Evolutionary conservation across 345 rosid genomes (phyloP), one percentile per base, ranked within the genome.

Genomic region (Salix purpurea): DNA sequence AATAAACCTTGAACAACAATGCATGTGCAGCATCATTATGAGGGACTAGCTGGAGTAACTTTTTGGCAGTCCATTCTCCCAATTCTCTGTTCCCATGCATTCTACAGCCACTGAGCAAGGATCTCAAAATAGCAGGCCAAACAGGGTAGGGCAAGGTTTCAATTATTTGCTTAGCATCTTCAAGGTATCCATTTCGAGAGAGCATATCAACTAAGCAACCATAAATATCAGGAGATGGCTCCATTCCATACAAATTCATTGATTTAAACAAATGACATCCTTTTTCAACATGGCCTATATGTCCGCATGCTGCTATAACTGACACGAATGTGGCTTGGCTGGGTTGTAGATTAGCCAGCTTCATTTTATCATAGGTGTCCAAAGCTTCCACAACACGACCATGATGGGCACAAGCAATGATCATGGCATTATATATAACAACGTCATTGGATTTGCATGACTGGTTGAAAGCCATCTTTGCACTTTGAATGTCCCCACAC

Each of bases 131-230:
- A n/a, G 85, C 76, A 37, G 84, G 85, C 81, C 85, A 77, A 74
- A 84, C 81, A 65, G 80, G 76, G 77, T 62, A 77, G 0, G 86
- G 89, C 87, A 86, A 83, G 26, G 62, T 21, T 65, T 86, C 84
- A 42, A 86, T 81, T 32, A 82, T 48, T 30, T 23, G 58, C 65
- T 81, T 82, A 37, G 89, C 89, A 77, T 74, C 76, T 66, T 77
- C 76, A 70, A 84, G 79, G 69, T 21, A 70, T 36, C 87, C 87
- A 52, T 78, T 82, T 58, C 87, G 79, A 5, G 89, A 82, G 37
- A 83, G 60, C 89, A 86, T 81, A 79, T 86, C 87, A 34, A 84
- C 85, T 34, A 86, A 36, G 77, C 87, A 82, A 50, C 89, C 85
- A 68, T 81, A 86, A 68, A 72, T 58, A 77, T 79, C 84, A 23